phyloP scores from a whole-genome alignment of 2,329 filamentous ascomycete species.

The Cordyceps tenuipes region DNA sequence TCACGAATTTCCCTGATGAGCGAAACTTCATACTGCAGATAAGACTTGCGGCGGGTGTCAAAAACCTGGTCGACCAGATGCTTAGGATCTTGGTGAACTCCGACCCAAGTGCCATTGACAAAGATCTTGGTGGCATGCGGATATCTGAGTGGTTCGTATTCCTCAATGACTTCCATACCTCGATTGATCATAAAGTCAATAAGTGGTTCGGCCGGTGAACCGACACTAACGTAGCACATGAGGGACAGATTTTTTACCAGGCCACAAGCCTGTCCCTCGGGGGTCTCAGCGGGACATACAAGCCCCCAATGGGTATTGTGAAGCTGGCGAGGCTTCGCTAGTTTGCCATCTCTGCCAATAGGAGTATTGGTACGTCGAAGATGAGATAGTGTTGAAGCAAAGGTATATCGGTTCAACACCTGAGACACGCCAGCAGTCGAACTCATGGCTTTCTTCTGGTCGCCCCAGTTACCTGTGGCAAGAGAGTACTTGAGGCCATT shows the following conservation, averaged over 20 bases:
- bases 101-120: constrained; percentile 96
- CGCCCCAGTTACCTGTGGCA: constrained; percentile 97
- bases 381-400: constrained; percentile 93
- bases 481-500: constrained; percentile 95
- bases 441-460: constrained; percentile 95
- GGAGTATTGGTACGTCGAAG: constrained; percentile 95
- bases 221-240: constrained; percentile 97
- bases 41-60: constrained; percentile 68
- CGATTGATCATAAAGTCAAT: constrained; percentile 92
- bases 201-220: constrained; percentile 82
- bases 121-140: constrained; percentile 97
- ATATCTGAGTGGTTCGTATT: constrained; percentile 78
- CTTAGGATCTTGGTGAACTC: constrained; percentile 82
- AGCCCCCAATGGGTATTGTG: constrained; percentile 99
- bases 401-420: constrained; percentile 96
- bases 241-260: constrained; percentile 95
- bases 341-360: constrained; percentile 94
- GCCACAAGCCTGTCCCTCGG: constrained; percentile 96
- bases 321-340: constrained; percentile 93
- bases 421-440: constrained; percentile 96
- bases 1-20: constrained; percentile 94
- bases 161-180: constrained; percentile 93
- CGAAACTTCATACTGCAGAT: constrained; percentile 86
- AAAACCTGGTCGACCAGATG: constrained; percentile 74
- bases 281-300: constrained; percentile 94